Evolutionary conservation across 2,329 filamentous ascomycete genomes (phyloP).

Genomic region (Aspergillus puulaauensis): DNA sequence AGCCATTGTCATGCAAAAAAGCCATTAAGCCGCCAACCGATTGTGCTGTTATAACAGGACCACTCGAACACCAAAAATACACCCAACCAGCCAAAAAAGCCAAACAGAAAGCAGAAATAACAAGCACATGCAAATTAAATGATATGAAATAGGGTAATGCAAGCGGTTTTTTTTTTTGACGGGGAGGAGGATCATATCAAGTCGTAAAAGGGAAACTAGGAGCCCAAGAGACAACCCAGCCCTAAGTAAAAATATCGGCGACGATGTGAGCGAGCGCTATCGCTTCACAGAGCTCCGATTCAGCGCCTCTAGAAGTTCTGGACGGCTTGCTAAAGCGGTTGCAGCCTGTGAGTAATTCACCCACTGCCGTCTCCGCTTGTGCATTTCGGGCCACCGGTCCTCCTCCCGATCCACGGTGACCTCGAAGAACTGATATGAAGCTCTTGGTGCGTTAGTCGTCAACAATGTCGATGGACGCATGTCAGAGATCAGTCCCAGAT

Average conservation of each 20-base stretch:
- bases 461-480: conserved; percentile 60
- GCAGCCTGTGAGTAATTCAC: conserved; percentile 82
- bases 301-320: conserved; percentile 85
- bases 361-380: conserved; percentile 90
- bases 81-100: conserved; percentile 14
- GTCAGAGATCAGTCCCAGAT: conserved; percentile 84
- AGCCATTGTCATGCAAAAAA: conserved; percentile 19
- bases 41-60: conserved; percentile 17
- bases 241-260: not conserved
- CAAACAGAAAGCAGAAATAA: not conserved
- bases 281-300: conserved; percentile 72
- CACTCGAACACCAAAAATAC: conserved; percentile 20
- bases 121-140: conserved; percentile 12
- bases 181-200: conserved; percentile 20
- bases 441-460: conserved; percentile 65
- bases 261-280: conserved; percentile 22
- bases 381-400: conserved; percentile 85
- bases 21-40: conserved; percentile 19
- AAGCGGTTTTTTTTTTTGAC: conserved; percentile 13
- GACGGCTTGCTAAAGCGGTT: conserved; percentile 71
- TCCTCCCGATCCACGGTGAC: conserved; percentile 85
- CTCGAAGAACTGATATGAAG: conserved; percentile 64
- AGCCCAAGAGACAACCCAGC: not conserved
- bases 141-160: conserved; percentile 1
- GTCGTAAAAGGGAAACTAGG: conserved; percentile 20